Base-by-base conservation (phyloP, 1,284 basidiomycete species). In the Microbotryomycetes sp. region DNA sequence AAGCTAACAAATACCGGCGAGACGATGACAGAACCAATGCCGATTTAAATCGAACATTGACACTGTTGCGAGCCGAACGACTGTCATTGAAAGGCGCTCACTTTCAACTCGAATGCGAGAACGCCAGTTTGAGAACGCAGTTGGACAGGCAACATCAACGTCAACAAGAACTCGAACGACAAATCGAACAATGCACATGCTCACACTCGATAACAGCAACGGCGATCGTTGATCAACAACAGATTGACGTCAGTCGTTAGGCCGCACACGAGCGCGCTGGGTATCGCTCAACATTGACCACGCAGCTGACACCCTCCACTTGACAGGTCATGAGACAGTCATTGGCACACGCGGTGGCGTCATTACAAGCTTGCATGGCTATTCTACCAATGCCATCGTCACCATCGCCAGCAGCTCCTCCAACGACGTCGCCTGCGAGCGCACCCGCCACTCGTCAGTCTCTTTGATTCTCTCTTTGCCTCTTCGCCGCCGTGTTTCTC, bases 1-100 rank as follows among this genome's bases (percentile, higher is more conserved):
- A 46, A 28, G 36, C 15, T 28, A n/a, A n/a, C n/a, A n/a, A n/a
- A n/a, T n/a, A n/a, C n/a, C n/a, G n/a, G n/a, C n/a, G n/a, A n/a
- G n/a, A n/a, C n/a, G n/a, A n/a, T n/a, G 19, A 31, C 58, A 70
- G 70, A 45, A 59, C 63, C 51, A 72, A 72, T 46, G 61, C 70
- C 19, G 69, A 69, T 32, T 62, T 72, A 3, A 64, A 69, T 45
- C 60, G 62, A 25, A 57, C 64, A 28, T 45, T 71, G 46, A 62
- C 71, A 16, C 56, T 70, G 30, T 59, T 70, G 22, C 62, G 67
- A 28, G 66, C 64, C 3, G 67, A 71, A 30, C 67, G 69, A 45
- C 60, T 71, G n/a, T 47, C 60, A 2, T 51, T 71, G 36, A 62
- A 61, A 23, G 65, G 64, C 22, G 46, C 59, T 3, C 61, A 61